phyloP scores from a whole-genome alignment of 2,329 filamentous ascomycete genomes.

The Tolypocladium pustulatum region DNA sequence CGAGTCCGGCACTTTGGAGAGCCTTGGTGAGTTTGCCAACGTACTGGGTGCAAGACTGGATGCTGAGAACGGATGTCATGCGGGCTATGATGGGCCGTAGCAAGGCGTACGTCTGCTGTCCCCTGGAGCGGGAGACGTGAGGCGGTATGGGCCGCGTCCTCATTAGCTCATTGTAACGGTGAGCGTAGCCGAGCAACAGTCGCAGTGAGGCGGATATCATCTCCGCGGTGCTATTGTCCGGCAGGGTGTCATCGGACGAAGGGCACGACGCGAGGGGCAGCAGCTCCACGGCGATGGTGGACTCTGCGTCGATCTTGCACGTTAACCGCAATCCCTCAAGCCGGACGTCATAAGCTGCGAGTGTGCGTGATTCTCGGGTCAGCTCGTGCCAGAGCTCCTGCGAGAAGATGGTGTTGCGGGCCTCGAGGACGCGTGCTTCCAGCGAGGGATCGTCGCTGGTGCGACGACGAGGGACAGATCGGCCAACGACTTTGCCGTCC shows the following conservation, averaged over 20 bases:
- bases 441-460: slow-evolving; percentile 43
- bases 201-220: slow-evolving; percentile 57
- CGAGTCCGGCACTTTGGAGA: slow-evolving; percentile 35
- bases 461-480: slow-evolving; percentile 38
- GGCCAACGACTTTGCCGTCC: slow-evolving; percentile 47
- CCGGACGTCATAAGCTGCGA: slow-evolving; percentile 61
- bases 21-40: slow-evolving; percentile 31
- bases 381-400: slow-evolving; percentile 90
- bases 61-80: slow-evolving; percentile 30
- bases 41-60: slow-evolving; percentile 27
- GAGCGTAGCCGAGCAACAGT: slow-evolving; percentile 67
- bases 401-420: slow-evolving; percentile 68
- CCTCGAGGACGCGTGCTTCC: slow-evolving; percentile 60
- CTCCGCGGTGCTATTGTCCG: slow-evolving; percentile 47
- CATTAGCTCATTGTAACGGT: slow-evolving; percentile 61
- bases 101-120: slow-evolving; percentile 35
- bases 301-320: slow-evolving; percentile 40
- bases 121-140: slow-evolving; percentile 23
- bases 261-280: slow-evolving; percentile 42
- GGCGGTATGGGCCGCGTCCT: slow-evolving; percentile 48
- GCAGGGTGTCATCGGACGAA: slow-evolving; percentile 18
- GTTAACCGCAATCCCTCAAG: slow-evolving; percentile 48
- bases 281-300: slow-evolving; percentile 56
- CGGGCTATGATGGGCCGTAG: slow-evolving; percentile 42
- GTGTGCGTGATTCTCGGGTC: slow-evolving; percentile 64